phyloP scores from a whole-genome alignment of 306 rosid genomes.

The Acacia crassicarpa region DNA sequence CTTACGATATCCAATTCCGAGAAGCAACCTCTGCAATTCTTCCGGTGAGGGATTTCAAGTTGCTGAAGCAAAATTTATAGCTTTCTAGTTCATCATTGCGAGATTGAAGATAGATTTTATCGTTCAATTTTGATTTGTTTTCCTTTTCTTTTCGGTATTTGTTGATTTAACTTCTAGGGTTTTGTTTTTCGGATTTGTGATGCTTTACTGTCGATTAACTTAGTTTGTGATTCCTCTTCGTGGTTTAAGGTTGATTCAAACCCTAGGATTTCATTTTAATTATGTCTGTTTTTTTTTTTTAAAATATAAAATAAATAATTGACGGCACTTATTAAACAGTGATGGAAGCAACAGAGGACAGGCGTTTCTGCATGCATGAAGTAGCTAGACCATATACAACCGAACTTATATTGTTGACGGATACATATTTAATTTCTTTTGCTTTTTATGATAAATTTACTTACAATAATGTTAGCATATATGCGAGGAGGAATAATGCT shows the following conservation, averaged over 20 bases:
- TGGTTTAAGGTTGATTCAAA: slow-evolving; percentile 37
- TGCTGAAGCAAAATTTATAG: slow-evolving; percentile 23
- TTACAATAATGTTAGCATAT: background rate
- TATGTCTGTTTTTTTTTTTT: background rate
- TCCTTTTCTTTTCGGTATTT: background rate
- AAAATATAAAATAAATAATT: background rate
- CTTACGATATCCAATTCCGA: slow-evolving; percentile 35
- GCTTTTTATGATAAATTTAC: slow-evolving; percentile 14
- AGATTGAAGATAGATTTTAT: slow-evolving; percentile 39
- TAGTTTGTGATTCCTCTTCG: slow-evolving; percentile 22
- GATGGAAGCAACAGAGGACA: slow-evolving; percentile 21
- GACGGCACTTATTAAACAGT: slow-evolving; percentile 1
- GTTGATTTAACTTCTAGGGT: slow-evolving; percentile 59
- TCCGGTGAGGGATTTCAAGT: slow-evolving; percentile 1
- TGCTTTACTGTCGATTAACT: slow-evolving; percentile 23
- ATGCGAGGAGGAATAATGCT: background rate
- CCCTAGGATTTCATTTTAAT: slow-evolving; percentile 39
- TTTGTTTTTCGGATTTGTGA: slow-evolving; percentile 35
- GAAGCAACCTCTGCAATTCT: slow-evolving; percentile 27
- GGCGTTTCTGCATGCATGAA: slow-evolving; percentile 29
- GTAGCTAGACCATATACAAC: slow-evolving; percentile 16
- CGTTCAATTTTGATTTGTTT: slow-evolving; percentile 32
- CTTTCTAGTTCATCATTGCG: slow-evolving; percentile 35
- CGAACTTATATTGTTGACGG: slow-evolving; percentile 24
- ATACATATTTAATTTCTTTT: slow-evolving; percentile 22